A percentile compares a stretch with the other conserved stretches of the same genome.
phyloP scores from a whole-genome alignment of 495 filamentous ascomycete species.

The Daldinia decipiens region DNA sequence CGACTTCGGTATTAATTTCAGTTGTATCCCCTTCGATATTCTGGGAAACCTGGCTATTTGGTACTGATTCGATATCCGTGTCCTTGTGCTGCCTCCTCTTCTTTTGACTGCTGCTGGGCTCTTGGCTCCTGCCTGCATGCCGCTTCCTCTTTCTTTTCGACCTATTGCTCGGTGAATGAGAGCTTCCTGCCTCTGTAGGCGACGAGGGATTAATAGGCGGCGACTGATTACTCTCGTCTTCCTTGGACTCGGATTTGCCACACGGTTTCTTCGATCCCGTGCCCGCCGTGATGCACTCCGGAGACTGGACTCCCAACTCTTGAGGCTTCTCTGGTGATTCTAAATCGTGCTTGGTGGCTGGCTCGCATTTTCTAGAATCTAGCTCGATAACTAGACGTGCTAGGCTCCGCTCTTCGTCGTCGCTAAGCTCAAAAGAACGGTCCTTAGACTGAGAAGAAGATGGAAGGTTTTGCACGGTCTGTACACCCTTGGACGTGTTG shows the following conservation, averaged over 20 bases:
- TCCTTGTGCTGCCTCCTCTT: conserved; percentile 43
- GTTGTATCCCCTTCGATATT: not conserved
- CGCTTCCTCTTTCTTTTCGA: conserved; percentile 46
- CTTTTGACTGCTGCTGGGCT: conserved; percentile 31
- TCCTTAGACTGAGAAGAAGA: conserved; percentile 30
- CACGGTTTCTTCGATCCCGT: conserved; percentile 26
- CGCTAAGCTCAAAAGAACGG: conserved; percentile 54
- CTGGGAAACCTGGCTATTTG: conserved; percentile 31
- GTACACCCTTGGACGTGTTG: conserved; percentile 4
- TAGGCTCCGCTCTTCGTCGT: conserved; percentile 59
- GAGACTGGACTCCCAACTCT: not conserved
- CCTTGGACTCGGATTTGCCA: conserved; percentile 15
- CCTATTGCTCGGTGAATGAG: conserved; percentile 35
- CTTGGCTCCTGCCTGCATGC: conserved; percentile 30
- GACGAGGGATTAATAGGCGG: conserved; percentile 15
- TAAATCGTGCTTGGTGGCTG: conserved; percentile 27
- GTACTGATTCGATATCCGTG: conserved; percentile 25
- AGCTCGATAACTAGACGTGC: conserved; percentile 58
- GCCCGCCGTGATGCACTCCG: conserved; percentile 38
- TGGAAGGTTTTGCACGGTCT: not conserved
- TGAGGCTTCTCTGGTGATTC: conserved; percentile 40
- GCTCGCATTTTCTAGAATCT: conserved; percentile 50
- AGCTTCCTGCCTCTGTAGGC: conserved; percentile 18
- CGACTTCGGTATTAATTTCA: conserved; percentile 20
- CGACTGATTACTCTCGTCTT: conserved; percentile 17